These are phyloP conservation scores for Dacryopinax primogenitus DNA, from an alignment of 768 basidiomycete species.

Conservation along the genomic window DNA sequence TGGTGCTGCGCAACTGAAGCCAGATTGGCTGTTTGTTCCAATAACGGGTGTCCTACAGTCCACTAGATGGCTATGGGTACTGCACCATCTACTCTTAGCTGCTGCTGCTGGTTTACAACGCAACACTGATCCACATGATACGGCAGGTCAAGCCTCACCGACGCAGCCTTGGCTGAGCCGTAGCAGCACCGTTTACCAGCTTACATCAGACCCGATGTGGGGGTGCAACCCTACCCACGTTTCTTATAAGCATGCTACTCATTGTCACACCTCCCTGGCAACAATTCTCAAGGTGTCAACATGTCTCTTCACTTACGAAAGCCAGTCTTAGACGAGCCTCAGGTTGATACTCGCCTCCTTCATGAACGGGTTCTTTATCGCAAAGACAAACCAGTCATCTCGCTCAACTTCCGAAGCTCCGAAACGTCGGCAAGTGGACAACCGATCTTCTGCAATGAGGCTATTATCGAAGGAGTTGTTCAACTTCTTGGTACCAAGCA, in stretches of 20 bases:
- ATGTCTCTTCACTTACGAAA: not conserved
- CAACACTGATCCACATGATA: not conserved
- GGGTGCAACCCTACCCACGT: not conserved
- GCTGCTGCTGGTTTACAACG: not conserved
- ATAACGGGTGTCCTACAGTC: too few relatives aligned
- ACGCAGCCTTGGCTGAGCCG: not conserved
- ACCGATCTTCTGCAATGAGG: not conserved
- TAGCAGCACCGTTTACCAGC: not conserved
- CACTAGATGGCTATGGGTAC: not conserved
- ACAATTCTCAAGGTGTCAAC: not conserved
- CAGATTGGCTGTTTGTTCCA: too few relatives aligned
- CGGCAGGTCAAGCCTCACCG: not conserved
- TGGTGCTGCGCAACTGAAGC: too few relatives aligned
- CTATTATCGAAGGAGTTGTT: not conserved
- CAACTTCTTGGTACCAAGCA: not conserved
- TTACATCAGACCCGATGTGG: not conserved
- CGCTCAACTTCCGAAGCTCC: not conserved
- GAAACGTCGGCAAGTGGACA: not conserved
- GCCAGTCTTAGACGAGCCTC: not conserved
- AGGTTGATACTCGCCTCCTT: not conserved
- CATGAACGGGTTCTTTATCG: conserved; percentile 1
- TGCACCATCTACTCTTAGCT: not conserved
- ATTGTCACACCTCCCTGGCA: not conserved
- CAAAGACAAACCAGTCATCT: not conserved
- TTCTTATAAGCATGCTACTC: not conserved